Evolutionary conservation across 345 rosid species (phyloP).

Genomic region (Camelina neglecta): DNA sequence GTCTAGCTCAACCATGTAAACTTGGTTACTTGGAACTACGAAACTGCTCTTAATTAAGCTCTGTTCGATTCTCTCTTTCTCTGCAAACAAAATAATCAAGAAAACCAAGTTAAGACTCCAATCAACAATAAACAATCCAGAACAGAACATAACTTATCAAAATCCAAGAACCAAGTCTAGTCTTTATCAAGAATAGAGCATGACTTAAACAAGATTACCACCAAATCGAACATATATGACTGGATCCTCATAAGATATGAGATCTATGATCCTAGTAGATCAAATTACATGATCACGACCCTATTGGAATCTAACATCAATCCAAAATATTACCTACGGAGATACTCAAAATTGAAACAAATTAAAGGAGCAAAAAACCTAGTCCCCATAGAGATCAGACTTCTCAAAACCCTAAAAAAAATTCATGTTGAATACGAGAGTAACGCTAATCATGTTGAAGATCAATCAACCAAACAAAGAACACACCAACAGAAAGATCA

Average conservation of each 20-base stretch:
- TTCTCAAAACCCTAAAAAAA: not conserved
- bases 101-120: not conserved
- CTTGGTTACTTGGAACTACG: constrained; percentile 37
- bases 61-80: constrained; percentile 8
- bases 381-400: not conserved
- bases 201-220: not conserved
- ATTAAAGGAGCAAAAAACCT: not conserved
- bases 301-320: not conserved
- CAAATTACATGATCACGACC: not conserved
- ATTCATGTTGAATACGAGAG: not conserved
- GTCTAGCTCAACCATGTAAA: constrained; percentile 82
- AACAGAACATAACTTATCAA: not conserved
- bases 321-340: not conserved
- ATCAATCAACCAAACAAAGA: not conserved
- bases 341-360: not conserved
- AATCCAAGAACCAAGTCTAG: not conserved
- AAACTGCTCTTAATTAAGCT: not conserved
- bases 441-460: not conserved
- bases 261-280: not conserved
- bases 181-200: not conserved
- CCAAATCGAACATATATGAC: not conserved
- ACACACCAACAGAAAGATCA: not conserved
- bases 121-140: not conserved
- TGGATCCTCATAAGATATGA: not conserved
- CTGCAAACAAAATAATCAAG: not conserved